phyloP scores from a whole-genome alignment of 2,329 filamentous ascomycete species.

The Trichoderma asperellum region DNA sequence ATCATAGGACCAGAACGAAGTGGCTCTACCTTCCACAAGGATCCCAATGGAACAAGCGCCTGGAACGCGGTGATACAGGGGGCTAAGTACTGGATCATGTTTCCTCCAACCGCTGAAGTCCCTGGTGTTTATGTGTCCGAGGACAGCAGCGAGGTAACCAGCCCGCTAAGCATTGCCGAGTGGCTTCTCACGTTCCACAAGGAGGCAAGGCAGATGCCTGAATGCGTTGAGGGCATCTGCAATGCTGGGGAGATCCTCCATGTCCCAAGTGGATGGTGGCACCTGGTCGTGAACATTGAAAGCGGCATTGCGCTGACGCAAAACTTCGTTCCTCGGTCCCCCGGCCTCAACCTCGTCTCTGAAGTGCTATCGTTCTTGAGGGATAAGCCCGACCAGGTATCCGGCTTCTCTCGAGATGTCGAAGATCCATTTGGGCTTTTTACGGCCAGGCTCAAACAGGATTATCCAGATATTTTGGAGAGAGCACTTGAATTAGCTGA shows the following conservation, averaged over 20 bases:
- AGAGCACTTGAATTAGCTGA: slow-evolving; percentile 68
- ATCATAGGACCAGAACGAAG: slow-evolving; percentile 86
- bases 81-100: slow-evolving; percentile 99
- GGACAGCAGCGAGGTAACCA: slow-evolving; percentile 91
- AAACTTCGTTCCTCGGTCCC: slow-evolving; percentile 82
- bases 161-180: slow-evolving; percentile 92
- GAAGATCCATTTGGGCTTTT: slow-evolving; percentile 76
- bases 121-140: slow-evolving; percentile 88
- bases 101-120: slow-evolving; percentile 76
- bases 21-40: slow-evolving; percentile 94
- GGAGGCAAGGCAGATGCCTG: slow-evolving; percentile 74
- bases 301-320: slow-evolving; percentile 87
- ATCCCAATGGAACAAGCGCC: slow-evolving; percentile 72
- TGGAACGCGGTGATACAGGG: slow-evolving; percentile 95
- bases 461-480: slow-evolving; percentile 69
- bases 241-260: slow-evolving; percentile 83
- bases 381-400: slow-evolving; percentile 83
- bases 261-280: slow-evolving; percentile 95
- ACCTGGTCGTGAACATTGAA: slow-evolving; percentile 89
- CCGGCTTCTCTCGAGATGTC: slow-evolving; percentile 77
- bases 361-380: slow-evolving; percentile 79
- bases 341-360: slow-evolving; percentile 60
- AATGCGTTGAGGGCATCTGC: slow-evolving; percentile 86
- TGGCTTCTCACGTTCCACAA: slow-evolving; percentile 90
- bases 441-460: slow-evolving; percentile 64